Conservation (phyloP, 257 asterid species). For the Nicotiana knightiana region DNA sequence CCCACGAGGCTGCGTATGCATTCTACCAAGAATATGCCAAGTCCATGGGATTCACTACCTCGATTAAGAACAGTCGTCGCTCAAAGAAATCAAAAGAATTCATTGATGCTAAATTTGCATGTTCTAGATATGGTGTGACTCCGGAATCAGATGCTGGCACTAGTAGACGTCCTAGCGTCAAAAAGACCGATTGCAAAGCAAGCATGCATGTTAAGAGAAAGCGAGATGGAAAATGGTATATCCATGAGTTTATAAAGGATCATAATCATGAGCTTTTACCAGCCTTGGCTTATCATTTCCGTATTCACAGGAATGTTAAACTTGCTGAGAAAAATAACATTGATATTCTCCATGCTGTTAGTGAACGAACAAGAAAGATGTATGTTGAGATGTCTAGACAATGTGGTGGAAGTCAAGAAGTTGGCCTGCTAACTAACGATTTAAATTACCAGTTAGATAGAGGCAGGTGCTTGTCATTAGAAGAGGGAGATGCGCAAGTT, state of each 20-base stretch:
- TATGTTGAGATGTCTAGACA: slow-evolving; percentile 95
- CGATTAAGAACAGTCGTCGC: slow-evolving; percentile 92
- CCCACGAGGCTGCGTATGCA: slow-evolving; percentile 84
- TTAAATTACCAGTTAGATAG: slow-evolving; percentile 50
- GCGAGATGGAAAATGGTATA: slow-evolving; percentile 86
- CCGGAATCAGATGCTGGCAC: slow-evolving; percentile 79
- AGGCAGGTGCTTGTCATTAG: slow-evolving; percentile 59
- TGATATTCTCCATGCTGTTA: slow-evolving; percentile 87
- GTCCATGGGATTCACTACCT: slow-evolving; percentile 98
- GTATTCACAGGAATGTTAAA: slow-evolving; percentile 79
- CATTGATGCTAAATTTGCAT: slow-evolving; percentile 92
- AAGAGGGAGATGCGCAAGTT: slow-evolving; percentile 87
- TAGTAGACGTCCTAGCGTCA: slow-evolving; percentile 73
- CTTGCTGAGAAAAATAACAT: slow-evolving; percentile 86
- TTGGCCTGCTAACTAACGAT: slow-evolving; percentile 36
- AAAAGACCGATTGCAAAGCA: slow-evolving; percentile 91
- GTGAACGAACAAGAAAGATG: slow-evolving; percentile 90
- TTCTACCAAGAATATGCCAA: slow-evolving; percentile 96
- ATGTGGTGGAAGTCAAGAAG: slow-evolving; percentile 36
- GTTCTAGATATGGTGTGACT: slow-evolving; percentile 89
- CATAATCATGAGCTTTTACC: slow-evolving; percentile 97
- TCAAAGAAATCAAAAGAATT: slow-evolving; percentile 94
- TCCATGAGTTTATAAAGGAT: slow-evolving; percentile 82
- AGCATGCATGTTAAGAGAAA: slow-evolving; percentile 95
- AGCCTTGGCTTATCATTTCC: slow-evolving; percentile 91